phyloP scores from a whole-genome alignment of 306 rosid species.

The Gastrolobium villosum region DNA sequence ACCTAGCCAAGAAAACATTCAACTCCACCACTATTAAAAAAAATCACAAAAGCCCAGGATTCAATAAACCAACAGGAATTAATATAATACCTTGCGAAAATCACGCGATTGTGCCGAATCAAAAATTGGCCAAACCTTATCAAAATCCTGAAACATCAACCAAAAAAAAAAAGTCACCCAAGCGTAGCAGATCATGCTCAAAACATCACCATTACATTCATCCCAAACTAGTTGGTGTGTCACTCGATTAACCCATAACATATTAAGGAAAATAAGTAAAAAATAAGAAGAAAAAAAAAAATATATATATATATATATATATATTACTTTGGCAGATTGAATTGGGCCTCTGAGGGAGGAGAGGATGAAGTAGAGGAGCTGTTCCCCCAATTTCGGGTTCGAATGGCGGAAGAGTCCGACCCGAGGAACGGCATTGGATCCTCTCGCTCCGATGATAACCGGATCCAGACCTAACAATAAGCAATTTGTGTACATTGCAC shows the following conservation, averaged over 20 bases:
- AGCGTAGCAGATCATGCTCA: too few species aligned
- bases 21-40: slow-evolving; percentile 36
- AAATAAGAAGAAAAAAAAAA: too few species aligned
- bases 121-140: slow-evolving; percentile 98
- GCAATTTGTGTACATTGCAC: slow-evolving; percentile 99
- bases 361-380: slow-evolving; percentile 92
- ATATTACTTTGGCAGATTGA: slow-evolving; percentile 87
- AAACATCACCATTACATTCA: too few species aligned
- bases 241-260: too few species aligned
- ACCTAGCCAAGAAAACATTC: slow-evolving; percentile 57
- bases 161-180: not conserved
- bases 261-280: too few species aligned
- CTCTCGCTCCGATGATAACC: slow-evolving; percentile 87
- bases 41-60: too few species aligned
- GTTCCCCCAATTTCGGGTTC: slow-evolving; percentile 98
- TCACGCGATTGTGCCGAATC: slow-evolving; percentile 97
- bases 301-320: too few species aligned
- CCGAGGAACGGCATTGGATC: slow-evolving; percentile 80
- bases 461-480: slow-evolving; percentile 98
- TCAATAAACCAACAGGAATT: too few species aligned
- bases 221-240: too few species aligned
- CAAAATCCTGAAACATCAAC: slow-evolving; percentile 85
- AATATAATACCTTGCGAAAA: slow-evolving; percentile 80
- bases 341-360: slow-evolving; percentile 94
- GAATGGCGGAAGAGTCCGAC: slow-evolving; percentile 98